phyloP scores from a whole-genome alignment of 2,329 filamentous ascomycete species.

The Diaporthe sp. region DNA sequence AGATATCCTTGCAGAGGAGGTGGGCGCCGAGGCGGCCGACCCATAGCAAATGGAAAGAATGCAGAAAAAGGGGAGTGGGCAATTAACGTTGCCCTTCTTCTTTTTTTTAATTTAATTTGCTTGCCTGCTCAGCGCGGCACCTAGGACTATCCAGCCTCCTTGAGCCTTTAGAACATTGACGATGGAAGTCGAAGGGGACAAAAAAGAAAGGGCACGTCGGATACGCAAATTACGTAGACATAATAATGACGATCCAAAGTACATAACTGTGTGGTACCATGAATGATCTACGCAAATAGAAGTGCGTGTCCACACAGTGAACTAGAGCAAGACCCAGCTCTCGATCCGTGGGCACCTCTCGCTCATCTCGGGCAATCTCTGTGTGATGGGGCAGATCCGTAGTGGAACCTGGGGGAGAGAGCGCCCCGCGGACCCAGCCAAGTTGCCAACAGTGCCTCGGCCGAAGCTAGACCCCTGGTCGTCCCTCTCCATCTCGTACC shows the following conservation, averaged over 20 bases:
- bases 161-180: conserved; percentile 27
- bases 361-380: conserved; percentile 25
- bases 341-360: conserved; percentile 10
- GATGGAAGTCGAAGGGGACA: conserved; percentile 18
- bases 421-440: conserved; percentile 7
- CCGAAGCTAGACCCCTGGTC: conserved; percentile 16
- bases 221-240: conserved; percentile 45
- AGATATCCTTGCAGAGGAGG: conserved; percentile 26
- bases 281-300: conserved; percentile 30
- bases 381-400: conserved; percentile 15
- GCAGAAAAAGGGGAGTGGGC: conserved; percentile 3
- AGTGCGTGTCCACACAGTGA: conserved; percentile 12
- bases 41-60: conserved; percentile 2
- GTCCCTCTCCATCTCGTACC: conserved; percentile 1
- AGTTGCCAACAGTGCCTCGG: conserved; percentile 18
- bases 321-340: not conserved
- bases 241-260: conserved; percentile 47
- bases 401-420: conserved; percentile 17
- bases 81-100: not conserved
- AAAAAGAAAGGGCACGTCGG: conserved; percentile 29
- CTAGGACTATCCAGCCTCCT: conserved; percentile 4
- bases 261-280: conserved; percentile 38
- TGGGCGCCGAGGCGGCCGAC: conserved; percentile 11
- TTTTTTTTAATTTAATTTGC: conserved; percentile 1
- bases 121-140: conserved; percentile 25